These are phyloP conservation scores for Cruciata laevipes DNA, from an alignment of 257 asterid species.

Conservation along the genomic window DNA sequence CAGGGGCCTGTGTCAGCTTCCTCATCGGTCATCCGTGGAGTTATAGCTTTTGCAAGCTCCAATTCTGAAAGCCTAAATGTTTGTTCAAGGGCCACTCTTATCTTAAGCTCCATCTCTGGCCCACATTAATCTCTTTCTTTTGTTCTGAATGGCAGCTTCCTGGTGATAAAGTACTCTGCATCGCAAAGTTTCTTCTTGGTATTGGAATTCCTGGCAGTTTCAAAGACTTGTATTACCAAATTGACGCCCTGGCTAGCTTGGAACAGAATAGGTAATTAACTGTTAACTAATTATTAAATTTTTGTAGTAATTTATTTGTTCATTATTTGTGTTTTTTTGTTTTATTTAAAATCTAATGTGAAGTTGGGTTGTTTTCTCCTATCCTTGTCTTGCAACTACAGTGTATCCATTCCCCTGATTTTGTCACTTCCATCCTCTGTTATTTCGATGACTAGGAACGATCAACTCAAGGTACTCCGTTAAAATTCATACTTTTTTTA, in stretches of 20 bases:
- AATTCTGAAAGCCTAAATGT: conserved; percentile 64
- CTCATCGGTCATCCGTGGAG: conserved; percentile 74
- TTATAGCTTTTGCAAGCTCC: conserved; percentile 61
- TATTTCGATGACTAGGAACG: conserved; percentile 64
- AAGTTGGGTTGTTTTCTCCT: neutral
- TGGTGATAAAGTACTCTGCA: conserved; percentile 74
- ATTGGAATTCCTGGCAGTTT: conserved; percentile 77
- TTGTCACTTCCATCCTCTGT: conserved; percentile 78
- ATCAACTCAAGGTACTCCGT: conserved; percentile 63
- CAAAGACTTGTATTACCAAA: conserved; percentile 75
- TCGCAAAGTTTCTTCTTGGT: conserved; percentile 84
- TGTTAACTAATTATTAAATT: conserved; percentile 16
- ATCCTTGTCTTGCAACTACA: conserved; percentile 21
- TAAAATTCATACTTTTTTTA: neutral
- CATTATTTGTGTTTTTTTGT: neutral
- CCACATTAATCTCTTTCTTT: conserved; percentile 1
- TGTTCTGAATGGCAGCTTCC: conserved; percentile 61
- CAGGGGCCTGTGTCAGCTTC: conserved; percentile 85
- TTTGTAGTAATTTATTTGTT: conserved; percentile 1
- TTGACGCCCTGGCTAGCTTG: conserved; percentile 69
- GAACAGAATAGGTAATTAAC: conserved; percentile 71
- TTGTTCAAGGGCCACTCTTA: conserved; percentile 14
- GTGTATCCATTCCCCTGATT: conserved; percentile 79
- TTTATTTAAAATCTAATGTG: neutral
- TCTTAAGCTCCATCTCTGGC: neutral